Evolutionary conservation across 1,284 basidiomycete species (phyloP).

Genomic region (Ceratorhiza oryzae-sativae): DNA sequence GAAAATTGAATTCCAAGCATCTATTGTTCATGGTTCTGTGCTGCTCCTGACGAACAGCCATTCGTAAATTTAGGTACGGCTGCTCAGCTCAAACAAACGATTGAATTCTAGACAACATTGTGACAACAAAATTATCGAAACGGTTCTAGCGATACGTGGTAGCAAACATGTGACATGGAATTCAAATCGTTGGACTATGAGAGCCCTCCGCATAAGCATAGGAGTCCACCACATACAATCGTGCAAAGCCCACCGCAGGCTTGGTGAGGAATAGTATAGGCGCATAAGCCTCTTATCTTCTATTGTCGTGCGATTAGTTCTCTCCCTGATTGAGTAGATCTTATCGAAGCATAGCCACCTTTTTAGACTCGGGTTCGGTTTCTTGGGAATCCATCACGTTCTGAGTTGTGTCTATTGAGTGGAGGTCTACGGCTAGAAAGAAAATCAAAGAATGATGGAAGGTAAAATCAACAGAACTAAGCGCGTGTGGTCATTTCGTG

Average conservation of each 20-base stretch:
- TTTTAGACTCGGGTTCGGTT: not conserved
- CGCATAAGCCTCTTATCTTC: not conserved
- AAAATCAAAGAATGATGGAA: not conserved
- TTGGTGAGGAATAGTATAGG: not conserved
- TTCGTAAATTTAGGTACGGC: too few relatives aligned
- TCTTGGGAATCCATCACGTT: not conserved
- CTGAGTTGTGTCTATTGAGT: not conserved
- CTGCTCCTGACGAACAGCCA: too few relatives aligned
- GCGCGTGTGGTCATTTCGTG: conserved; percentile 18
- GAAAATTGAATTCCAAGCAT: too few relatives aligned
- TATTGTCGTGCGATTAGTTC: not conserved
- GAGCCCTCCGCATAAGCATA: conserved; percentile 8
- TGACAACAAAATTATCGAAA: too few relatives aligned
- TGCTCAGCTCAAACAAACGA: too few relatives aligned
- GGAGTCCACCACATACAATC: not conserved
- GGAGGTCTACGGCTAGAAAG: not conserved
- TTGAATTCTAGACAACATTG: too few relatives aligned
- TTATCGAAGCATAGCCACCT: not conserved
- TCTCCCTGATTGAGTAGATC: not conserved
- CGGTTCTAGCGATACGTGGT: too few relatives aligned
- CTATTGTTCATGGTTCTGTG: too few relatives aligned
- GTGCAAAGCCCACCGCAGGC: conserved; percentile 24
- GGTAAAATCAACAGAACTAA: not conserved
- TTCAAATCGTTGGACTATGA: not conserved
- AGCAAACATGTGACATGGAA: too few relatives aligned